Conservation (phyloP, 73 alveolate species). For the Paramecium biaurelia region DNA sequence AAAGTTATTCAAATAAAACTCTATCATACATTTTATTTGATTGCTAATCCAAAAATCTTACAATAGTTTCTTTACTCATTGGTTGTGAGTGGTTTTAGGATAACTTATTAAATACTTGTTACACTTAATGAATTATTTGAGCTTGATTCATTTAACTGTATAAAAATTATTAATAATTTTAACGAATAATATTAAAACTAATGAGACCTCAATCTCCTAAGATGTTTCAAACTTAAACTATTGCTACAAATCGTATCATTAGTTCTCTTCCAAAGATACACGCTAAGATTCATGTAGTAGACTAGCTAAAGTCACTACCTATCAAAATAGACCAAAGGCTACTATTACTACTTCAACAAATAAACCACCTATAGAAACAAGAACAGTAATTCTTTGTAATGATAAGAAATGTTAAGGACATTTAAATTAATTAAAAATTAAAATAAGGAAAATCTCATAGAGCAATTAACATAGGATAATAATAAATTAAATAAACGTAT, state of each 20-base stretch:
- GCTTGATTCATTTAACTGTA: slow-evolving; percentile 46
- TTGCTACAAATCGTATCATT: background rate
- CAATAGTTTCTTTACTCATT: background rate
- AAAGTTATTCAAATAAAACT: slow-evolving; percentile 12
- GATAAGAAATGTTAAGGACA: background rate
- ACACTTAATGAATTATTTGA: slow-evolving; percentile 1
- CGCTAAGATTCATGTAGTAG: slow-evolving; percentile 18
- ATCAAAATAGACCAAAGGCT: slow-evolving; percentile 1
- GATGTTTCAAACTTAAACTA: background rate
- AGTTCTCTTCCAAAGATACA: background rate
- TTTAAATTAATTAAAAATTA: background rate
- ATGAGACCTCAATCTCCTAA: slow-evolving; percentile 53
- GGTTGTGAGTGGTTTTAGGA: background rate
- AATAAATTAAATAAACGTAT: slow-evolving; percentile 7
- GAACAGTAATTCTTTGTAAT: slow-evolving; percentile 29
- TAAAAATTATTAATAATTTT: background rate
- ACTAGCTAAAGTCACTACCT: slow-evolving; percentile 25
- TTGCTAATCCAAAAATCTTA: slow-evolving; percentile 3
- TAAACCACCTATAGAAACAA: background rate
- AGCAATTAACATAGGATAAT: background rate
- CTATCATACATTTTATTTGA: slow-evolving; percentile 1
- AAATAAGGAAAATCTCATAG: background rate
- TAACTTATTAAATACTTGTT: background rate
- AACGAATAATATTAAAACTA: background rate
- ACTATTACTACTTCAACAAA: background rate